phyloP scores from a whole-genome alignment of 2,329 filamentous ascomycete genomes.

The Cytospora mali region DNA sequence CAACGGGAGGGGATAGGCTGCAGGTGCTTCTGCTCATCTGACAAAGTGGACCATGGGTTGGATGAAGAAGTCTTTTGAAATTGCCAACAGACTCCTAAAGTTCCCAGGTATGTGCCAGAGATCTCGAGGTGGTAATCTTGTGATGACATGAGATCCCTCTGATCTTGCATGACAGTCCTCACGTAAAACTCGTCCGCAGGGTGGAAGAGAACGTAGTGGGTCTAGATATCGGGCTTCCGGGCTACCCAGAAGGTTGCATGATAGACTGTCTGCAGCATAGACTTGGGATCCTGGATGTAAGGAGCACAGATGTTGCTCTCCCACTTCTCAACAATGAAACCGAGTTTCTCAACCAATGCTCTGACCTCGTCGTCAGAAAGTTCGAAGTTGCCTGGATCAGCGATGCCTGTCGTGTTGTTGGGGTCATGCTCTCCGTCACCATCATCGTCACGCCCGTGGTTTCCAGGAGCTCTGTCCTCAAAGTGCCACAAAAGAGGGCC shows the following conservation, averaged over 20 bases:
- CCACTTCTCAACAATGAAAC: constrained; percentile 72
- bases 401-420: constrained; percentile 67
- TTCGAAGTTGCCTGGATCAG: constrained; percentile 87
- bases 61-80: too few relatives aligned
- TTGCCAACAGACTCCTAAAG: not conserved
- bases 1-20: too few relatives aligned
- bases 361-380: constrained; percentile 87
- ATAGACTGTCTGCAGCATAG: constrained; percentile 86
- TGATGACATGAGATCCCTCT: not conserved
- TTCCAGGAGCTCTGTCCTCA: constrained; percentile 69
- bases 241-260: constrained; percentile 83
- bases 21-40: too few relatives aligned
- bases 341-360: constrained; percentile 70
- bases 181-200: not conserved
- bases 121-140: not conserved
- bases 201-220: too few relatives aligned
- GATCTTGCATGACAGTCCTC: too few relatives aligned
- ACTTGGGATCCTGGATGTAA: constrained; percentile 83
- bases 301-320: constrained; percentile 67
- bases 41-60: too few relatives aligned
- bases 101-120: not conserved
- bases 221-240: constrained; percentile 57
- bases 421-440: constrained; percentile 54
- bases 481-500: constrained; percentile 96
- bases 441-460: constrained; percentile 55